These are phyloP conservation scores for Orbilia ellipsospora DNA, from an alignment of 2,329 filamentous ascomycete genomes.

Conservation along the genomic window DNA sequence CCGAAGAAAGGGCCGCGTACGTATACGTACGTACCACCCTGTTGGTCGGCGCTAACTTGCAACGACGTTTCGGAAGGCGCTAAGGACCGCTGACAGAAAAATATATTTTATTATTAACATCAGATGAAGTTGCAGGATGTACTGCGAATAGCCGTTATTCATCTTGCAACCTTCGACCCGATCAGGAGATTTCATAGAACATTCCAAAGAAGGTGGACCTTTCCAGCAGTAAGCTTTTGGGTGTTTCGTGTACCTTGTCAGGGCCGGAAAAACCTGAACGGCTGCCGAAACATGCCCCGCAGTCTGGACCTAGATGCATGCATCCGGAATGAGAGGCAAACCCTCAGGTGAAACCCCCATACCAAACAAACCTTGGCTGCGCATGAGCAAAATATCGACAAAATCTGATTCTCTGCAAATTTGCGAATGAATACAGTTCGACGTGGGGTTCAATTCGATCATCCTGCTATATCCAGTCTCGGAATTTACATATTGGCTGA, in stretches of 20 bases:
- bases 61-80: constrained; percentile 10
- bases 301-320: constrained; percentile 5
- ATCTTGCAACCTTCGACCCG: constrained; percentile 14
- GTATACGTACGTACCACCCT: neutral
- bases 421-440: neutral
- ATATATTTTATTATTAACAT: constrained; percentile 37
- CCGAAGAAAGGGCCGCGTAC: neutral
- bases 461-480: constrained; percentile 29
- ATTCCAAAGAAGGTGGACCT: constrained; percentile 33
- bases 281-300: constrained; percentile 48
- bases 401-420: neutral
- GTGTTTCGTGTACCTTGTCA: constrained; percentile 50
- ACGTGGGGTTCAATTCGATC: constrained; percentile 21
- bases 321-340: no score
- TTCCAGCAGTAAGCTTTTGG: constrained; percentile 37
- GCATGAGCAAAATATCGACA: constrained; percentile 15
- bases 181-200: constrained; percentile 53
- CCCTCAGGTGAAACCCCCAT: constrained; percentile 16
- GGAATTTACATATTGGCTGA: constrained; percentile 9
- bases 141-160: constrained; percentile 8
- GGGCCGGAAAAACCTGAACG: constrained; percentile 52
- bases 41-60: constrained; percentile 1
- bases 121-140: constrained; percentile 46
- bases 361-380: constrained; percentile 50
- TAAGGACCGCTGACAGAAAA: constrained; percentile 28